phyloP scores from a whole-genome alignment of 2,329 filamentous ascomycete genomes.

The Conoideocrella luteorostrata region DNA sequence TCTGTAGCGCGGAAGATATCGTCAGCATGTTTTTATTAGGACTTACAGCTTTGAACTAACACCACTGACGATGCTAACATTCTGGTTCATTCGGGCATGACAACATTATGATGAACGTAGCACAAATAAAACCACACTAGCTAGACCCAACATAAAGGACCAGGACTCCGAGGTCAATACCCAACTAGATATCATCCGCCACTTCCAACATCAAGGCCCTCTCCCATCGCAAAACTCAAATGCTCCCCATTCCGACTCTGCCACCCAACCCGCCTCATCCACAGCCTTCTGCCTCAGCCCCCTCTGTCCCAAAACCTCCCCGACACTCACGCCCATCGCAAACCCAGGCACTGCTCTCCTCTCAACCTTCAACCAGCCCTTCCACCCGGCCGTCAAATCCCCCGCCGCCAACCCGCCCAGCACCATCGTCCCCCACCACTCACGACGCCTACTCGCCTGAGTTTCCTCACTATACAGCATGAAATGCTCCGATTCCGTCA shows the following conservation, averaged over 20 bases:
- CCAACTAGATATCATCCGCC: no score
- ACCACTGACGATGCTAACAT: no score
- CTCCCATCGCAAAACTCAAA: conserved; percentile 32
- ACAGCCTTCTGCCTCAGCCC: conserved; percentile 32
- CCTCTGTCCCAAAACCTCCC: conserved; percentile 39
- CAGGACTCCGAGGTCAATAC: no score
- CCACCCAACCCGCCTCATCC: conserved; percentile 39
- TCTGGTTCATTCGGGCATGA: no score
- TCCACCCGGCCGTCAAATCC: conserved; percentile 27
- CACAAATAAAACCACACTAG: neutral
- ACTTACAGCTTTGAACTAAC: no score
- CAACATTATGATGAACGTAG: no score
- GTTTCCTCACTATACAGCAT: conserved; percentile 42
- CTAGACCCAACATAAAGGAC: no score
- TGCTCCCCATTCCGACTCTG: conserved; percentile 41
- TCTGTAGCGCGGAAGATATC: no score
- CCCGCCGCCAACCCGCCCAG: conserved; percentile 35
- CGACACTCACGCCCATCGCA: conserved; percentile 29
- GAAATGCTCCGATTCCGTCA: conserved; percentile 36
- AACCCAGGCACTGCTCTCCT: conserved; percentile 35
- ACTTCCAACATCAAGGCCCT: neutral
- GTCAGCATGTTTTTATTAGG: no score
- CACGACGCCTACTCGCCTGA: conserved; percentile 36
- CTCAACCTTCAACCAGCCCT: conserved; percentile 48
- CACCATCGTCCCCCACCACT: conserved; percentile 55